Evolutionary conservation across 257 asterid species (phyloP).

Genomic region (Scutellaria barbata): DNA sequence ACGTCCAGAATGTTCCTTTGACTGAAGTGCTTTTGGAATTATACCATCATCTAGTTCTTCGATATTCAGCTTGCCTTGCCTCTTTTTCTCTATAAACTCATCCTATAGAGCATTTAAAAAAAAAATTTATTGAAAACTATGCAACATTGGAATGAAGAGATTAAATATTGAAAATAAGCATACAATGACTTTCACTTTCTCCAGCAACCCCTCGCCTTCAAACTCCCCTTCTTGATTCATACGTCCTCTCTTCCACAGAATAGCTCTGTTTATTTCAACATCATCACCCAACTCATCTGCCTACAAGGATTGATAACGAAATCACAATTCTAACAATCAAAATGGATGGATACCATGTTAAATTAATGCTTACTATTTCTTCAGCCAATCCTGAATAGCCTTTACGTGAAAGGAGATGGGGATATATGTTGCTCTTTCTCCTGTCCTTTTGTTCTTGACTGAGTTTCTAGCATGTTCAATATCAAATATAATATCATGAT

Average conservation of each 20-base stretch:
- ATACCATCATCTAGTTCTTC: not conserved
- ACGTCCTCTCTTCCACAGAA: conserved; percentile 27
- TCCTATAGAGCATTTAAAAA: conserved; percentile 5
- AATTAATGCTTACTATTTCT: not conserved
- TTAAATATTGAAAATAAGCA: not conserved
- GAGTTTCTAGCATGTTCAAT: not conserved
- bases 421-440: not conserved
- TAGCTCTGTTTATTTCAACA: conserved; percentile 17
- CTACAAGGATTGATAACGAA: not conserved
- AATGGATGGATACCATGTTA: not conserved
- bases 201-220: not conserved
- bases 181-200: not conserved
- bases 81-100: not conserved
- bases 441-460: conserved; percentile 10
- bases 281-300: conserved; percentile 3
- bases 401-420: conserved; percentile 25
- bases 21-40: not conserved
- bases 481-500: not conserved
- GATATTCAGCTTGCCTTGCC: not conserved
- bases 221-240: conserved; percentile 13
- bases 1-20: conserved; percentile 3
- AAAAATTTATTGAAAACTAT: not conserved
- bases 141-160: not conserved
- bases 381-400: conserved; percentile 25
- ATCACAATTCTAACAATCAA: not conserved